Conservation (phyloP, 352 stramenopile genomes). For the Phytophthora boehmeriae region DNA sequence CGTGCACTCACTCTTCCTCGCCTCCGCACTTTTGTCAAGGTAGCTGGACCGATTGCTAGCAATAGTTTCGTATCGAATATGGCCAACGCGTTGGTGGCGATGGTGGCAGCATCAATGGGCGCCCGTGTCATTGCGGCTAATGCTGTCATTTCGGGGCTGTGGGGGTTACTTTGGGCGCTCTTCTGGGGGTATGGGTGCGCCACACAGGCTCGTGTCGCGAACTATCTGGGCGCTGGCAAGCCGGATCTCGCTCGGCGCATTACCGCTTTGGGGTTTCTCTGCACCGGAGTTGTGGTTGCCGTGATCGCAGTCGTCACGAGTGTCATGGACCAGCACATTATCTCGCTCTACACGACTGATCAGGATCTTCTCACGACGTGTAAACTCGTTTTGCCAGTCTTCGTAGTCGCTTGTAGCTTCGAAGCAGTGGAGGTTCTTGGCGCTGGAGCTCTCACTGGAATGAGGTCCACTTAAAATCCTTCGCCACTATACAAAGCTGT, state of each 20-base stretch:
- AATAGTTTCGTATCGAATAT: constrained; percentile 82
- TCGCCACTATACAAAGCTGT: neutral
- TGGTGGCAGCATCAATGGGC: constrained; percentile 69
- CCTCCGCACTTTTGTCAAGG: constrained; percentile 50
- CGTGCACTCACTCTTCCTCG: constrained; percentile 48
- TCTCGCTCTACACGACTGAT: constrained; percentile 69
- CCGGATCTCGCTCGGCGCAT: constrained; percentile 56
- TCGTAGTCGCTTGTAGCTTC: constrained; percentile 63
- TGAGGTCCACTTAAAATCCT: constrained; percentile 46
- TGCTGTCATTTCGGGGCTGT: constrained; percentile 71
- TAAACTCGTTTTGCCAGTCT: constrained; percentile 60
- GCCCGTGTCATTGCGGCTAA: constrained; percentile 68
- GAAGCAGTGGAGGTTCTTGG: constrained; percentile 71
- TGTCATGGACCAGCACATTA: constrained; percentile 50
- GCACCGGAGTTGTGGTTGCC: constrained; percentile 53
- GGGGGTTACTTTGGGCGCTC: constrained; percentile 71
- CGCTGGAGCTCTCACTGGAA: constrained; percentile 63
- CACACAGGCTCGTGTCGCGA: constrained; percentile 78
- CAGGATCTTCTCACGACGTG: constrained; percentile 51
- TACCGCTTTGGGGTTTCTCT: constrained; percentile 57
- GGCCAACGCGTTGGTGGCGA: constrained; percentile 65
- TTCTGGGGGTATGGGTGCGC: constrained; percentile 85
- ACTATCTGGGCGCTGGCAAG: constrained; percentile 70
- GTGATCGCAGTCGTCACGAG: constrained; percentile 53
- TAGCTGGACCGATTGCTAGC: constrained; percentile 67